Evolutionary conservation across 768 basidiomycete genomes (phyloP).

Genomic region (Leucosporidium scottii): DNA sequence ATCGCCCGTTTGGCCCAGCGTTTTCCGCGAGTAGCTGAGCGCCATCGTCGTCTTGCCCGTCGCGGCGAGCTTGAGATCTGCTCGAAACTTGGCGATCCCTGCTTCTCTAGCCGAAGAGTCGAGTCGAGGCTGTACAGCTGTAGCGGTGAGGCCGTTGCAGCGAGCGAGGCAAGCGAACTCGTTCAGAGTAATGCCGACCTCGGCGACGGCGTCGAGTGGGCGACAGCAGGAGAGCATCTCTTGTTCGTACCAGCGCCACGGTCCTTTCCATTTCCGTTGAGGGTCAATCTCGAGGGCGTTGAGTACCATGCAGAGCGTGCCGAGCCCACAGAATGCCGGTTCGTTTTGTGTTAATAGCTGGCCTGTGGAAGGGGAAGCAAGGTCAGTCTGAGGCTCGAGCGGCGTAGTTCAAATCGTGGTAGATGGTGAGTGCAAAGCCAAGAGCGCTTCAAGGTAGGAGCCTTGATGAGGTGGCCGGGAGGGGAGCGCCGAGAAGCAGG

Average conservation of each 20-base stretch:
- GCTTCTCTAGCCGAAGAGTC: neutral
- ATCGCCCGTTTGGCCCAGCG: slow-evolving; percentile 34
- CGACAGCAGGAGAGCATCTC: slow-evolving; percentile 32
- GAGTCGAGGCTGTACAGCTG: neutral
- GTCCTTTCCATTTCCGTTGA: slow-evolving; percentile 27
- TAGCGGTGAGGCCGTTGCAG: slow-evolving; percentile 31
- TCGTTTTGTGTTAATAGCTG: slow-evolving; percentile 34
- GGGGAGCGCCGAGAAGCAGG: too few relatives aligned
- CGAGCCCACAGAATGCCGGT: slow-evolving; percentile 35
- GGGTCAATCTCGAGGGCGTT: slow-evolving; percentile 37
- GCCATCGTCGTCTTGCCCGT: slow-evolving; percentile 23
- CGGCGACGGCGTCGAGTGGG: slow-evolving; percentile 20
- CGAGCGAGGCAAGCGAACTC: slow-evolving; percentile 36
- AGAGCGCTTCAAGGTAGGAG: too few relatives aligned
- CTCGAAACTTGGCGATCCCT: slow-evolving; percentile 14
- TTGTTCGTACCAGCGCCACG: slow-evolving; percentile 29
- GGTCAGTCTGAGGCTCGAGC: too few relatives aligned
- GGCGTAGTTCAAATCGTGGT: too few relatives aligned
- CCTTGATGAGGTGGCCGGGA: too few relatives aligned
- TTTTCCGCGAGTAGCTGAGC: slow-evolving; percentile 22
- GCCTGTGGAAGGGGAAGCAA: too few relatives aligned
- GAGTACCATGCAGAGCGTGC: slow-evolving; percentile 33
- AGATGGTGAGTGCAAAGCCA: too few relatives aligned
- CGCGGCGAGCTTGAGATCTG: slow-evolving; percentile 4
- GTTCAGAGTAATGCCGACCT: slow-evolving; percentile 32